Evolutionary conservation across 441 rosid genomes (phyloP), one percentile per base, ranked within the genome.

Genomic region (Adansonia madagascariensis): DNA sequence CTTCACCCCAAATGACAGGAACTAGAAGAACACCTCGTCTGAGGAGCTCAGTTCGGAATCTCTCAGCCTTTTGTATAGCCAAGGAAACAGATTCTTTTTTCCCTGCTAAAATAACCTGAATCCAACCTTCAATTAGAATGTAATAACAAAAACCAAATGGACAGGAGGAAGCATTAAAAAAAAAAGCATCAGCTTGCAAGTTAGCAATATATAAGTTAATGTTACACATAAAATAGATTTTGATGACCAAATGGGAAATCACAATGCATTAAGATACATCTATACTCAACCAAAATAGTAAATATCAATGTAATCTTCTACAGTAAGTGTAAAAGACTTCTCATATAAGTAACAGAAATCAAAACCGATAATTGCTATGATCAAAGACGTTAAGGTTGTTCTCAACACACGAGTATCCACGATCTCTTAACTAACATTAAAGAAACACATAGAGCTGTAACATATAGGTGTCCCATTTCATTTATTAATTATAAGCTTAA

Each of bases 41-140:
- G 76, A 95, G 85, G 68, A 95, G 97, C 82, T 95, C 98, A 17
- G 94, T 89, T 83, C 94, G 87, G 76, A 94, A 95, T 77, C 92
- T 90, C 79, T 94, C 99, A 4, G 97, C 98, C 76, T 85, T 89
- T 79, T 88, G 87, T 83, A 94, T 82, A 8, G 99, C 91, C 65
- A 81, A 59, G 7, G 93, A 78, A 78, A 94, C 87, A 44, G 88
- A 81, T 78, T 91, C 97, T 73, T 90, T 95, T 68, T 82, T 86
- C 67, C 97, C 98, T n/a, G 97, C 99, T 82, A 94, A 86, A 83
- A 94, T 89, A 78, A 95, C 97, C 99, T 90, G 75, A 75, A 71
- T 57, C 80, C 81, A 79, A 66, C 43, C 65, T 77, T 74, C 50
- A 55, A n/a, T 81, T 24, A 75, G 24, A 81, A 75, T 55, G n/a